These are phyloP conservation scores for Cystobasidium ongulense DNA, from an alignment of 768 basidiomycete species.

Conservation along the genomic window DNA sequence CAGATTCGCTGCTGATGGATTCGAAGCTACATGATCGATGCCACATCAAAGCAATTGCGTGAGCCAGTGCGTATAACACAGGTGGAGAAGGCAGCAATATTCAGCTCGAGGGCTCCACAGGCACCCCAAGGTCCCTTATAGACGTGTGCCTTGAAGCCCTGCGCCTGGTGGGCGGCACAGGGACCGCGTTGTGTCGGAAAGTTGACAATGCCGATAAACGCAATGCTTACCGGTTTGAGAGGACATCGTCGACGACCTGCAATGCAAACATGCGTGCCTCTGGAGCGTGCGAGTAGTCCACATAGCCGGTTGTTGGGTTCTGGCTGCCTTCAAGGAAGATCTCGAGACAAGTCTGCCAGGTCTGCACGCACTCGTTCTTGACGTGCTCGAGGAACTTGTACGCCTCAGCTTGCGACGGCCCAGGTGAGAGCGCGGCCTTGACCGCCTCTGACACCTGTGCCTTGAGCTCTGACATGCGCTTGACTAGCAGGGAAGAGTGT, in stretches of 20 bases:
- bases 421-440: conserved; percentile 21
- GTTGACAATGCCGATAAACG: background rate
- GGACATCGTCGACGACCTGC: conserved; percentile 41
- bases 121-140: background rate
- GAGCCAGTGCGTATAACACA: background rate
- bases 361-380: conserved; percentile 30
- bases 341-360: conserved; percentile 37
- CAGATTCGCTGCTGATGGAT: conserved; percentile 30
- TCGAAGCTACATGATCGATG: conserved; percentile 27
- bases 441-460: conserved; percentile 22
- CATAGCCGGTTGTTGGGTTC: background rate
- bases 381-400: conserved; percentile 40
- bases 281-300: background rate
- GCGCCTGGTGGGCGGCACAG: background rate
- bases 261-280: conserved; percentile 40
- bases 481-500: background rate
- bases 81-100: background rate
- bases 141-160: background rate
- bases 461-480: background rate
- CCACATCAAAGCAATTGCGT: background rate
- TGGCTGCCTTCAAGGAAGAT: conserved; percentile 37
- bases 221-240: conserved; percentile 13
- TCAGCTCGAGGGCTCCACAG: background rate
- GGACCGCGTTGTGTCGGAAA: background rate
- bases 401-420: conserved; percentile 28